Conservation (phyloP, 768 basidiomycete species). For the Rhodotorula sphaerocarpa region DNA sequence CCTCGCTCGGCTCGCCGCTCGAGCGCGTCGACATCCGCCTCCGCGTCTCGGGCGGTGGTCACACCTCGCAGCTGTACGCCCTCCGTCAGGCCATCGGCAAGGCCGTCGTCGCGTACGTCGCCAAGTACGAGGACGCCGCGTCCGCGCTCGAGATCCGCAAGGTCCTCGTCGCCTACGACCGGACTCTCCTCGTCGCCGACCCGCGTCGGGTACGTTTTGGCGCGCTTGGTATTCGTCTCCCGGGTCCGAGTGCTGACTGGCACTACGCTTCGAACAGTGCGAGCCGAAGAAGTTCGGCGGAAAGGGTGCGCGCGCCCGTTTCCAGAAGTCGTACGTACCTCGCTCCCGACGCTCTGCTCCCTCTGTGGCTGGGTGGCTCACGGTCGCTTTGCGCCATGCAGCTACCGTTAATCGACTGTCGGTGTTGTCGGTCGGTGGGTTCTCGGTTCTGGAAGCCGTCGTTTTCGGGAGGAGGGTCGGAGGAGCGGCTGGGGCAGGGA, state of each 20-base stretch:
- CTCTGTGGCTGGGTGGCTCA: not conserved
- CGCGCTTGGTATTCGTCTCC: not conserved
- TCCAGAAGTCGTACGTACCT: conserved; percentile 28
- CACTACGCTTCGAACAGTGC: too few species aligned
- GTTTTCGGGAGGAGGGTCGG: too few species aligned
- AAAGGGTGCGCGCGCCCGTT: conserved; percentile 29
- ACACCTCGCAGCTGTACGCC: conserved; percentile 97
- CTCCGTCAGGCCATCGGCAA: conserved; percentile 98
- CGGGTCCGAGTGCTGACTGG: not conserved
- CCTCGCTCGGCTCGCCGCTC: conserved; percentile 71
- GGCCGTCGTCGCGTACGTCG: conserved; percentile 94
- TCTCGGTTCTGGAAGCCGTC: too few species aligned
- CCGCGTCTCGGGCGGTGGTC: conserved; percentile 97
- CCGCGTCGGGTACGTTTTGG: conserved; percentile 60
- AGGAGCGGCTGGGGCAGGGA: too few species aligned
- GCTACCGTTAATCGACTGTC: not conserved
- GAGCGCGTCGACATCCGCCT: conserved; percentile 86
- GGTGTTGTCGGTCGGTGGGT: too few species aligned
- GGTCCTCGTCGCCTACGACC: conserved; percentile 90
- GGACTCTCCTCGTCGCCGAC: conserved; percentile 79
- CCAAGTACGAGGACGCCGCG: conserved; percentile 96
- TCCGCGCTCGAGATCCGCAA: conserved; percentile 97
- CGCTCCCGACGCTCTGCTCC: not conserved
- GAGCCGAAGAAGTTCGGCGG: conserved; percentile 27
- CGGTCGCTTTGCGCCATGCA: not conserved